A percentile compares a stretch with the other conserved stretches of the same genome.
These are phyloP conservation scores for Puccinia novopanici DNA, from an alignment of 1,284 basidiomycete genomes.

Conservation along the genomic window DNA sequence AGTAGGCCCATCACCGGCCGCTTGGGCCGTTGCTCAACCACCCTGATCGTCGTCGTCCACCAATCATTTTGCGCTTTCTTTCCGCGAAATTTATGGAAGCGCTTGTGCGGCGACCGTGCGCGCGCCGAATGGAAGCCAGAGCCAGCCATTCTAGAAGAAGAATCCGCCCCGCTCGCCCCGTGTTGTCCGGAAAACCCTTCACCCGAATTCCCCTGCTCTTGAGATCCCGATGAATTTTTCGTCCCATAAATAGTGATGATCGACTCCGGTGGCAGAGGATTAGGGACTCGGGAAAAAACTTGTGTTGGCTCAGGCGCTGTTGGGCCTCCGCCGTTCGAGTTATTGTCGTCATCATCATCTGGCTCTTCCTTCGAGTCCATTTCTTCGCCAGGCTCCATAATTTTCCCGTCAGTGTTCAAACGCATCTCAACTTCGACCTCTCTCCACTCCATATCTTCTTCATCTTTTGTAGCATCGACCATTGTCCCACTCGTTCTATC, in stretches of 20 bases:
- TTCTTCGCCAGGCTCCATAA: conserved; percentile 50
- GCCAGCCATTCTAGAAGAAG: background rate
- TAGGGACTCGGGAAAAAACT: conserved; percentile 37
- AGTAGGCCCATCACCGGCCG: conserved; percentile 37
- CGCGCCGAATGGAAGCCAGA: conserved; percentile 55
- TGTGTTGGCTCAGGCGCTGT: conserved; percentile 27
- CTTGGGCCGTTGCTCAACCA: conserved; percentile 26
- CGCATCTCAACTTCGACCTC: conserved; percentile 52
- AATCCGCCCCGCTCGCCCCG: background rate
- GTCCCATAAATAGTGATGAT: conserved; percentile 44
- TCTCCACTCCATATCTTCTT: conserved; percentile 59
- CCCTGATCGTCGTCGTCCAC: conserved; percentile 40
- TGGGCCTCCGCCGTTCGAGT: conserved; percentile 11
- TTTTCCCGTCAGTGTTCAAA: conserved; percentile 37
- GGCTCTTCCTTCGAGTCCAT: conserved; percentile 12
- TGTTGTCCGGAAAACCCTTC: conserved; percentile 1
- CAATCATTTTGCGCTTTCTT: conserved; percentile 51
- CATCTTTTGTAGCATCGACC: conserved; percentile 66
- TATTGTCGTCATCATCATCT: conserved; percentile 39
- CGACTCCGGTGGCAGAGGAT: conserved; percentile 39
- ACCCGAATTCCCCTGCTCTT: conserved; percentile 1
- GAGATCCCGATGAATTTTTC: conserved; percentile 20
- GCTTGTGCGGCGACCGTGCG: conserved; percentile 54
- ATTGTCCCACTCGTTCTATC: background rate
- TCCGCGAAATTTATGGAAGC: conserved; percentile 27